Base-by-base conservation (phyloP, 495 filamentous ascomycete genomes). In the Penicillium steckii region DNA sequence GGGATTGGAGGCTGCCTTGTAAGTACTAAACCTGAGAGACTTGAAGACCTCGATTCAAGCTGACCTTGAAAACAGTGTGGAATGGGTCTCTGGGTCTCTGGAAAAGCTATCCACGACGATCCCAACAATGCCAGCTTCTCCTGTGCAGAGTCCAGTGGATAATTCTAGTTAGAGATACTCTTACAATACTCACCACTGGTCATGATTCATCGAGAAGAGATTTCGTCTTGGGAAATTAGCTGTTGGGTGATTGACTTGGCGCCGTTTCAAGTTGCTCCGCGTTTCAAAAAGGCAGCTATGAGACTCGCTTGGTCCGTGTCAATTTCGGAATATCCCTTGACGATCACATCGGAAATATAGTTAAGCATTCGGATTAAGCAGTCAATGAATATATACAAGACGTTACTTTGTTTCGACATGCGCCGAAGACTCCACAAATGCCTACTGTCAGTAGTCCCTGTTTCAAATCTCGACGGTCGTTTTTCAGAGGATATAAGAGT, bases 1-100 rank as follows among this genome's bases (percentile, higher is more conserved):
- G 55, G 27, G 0, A 62, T 73, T 19, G 72, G 45, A 12, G 48
- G 26, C 29, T 46, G 29, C 12, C 38, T 55, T 2, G 47, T 50
- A 50, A 42, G 47, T 42, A 12, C 38, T 8, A 8, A 1, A 10
- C 18, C 0, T 22, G 19, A n/a, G 18, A n/a, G n/a, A n/a, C n/a
- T n/a, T n/a, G n/a, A 8, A 38, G 8, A 5, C 35, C 17, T 13
- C n/a, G 13, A 37, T 15, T n/a, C 1, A 8, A 24, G 1, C 19
- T 41, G 23, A 41, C 18, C 1, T 6, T 8, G 3, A 22, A 22
- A 8, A 35, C 3, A 41, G 38, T 41, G 38, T 41, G 38, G 38
- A 21, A 41, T 41, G 38, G 38, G 38, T 10, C 38, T 41, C 7
- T 41, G 38, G 38, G 38, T 41, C 2, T 41, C 38, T 23, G 38